Conservation (phyloP, 1,284 basidiomycete genomes). For the Boletus calvinii region DNA sequence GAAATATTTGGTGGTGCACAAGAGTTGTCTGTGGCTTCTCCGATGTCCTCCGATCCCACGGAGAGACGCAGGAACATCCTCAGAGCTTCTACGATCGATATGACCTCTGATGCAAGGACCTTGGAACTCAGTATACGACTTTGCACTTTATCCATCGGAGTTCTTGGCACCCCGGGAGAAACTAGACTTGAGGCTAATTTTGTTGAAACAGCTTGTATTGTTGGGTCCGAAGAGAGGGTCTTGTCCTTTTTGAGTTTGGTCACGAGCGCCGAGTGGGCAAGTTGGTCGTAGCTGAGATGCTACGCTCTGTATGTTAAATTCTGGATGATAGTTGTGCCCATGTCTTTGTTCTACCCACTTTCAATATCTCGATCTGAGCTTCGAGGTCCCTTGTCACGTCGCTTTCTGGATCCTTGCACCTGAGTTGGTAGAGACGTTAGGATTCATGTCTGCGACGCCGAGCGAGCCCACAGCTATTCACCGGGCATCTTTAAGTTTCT, state of each 20-base stretch:
- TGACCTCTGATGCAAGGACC: slow-evolving; percentile 62
- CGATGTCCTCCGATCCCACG: neutral
- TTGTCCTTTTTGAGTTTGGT: slow-evolving; percentile 78
- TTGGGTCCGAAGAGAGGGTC: slow-evolving; percentile 46
- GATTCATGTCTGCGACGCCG: neutral
- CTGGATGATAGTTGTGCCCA: neutral
- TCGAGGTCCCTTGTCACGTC: slow-evolving; percentile 56
- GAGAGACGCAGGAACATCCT: slow-evolving; percentile 43
- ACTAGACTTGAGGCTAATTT: slow-evolving; percentile 41
- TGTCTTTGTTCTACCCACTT: slow-evolving; percentile 44
- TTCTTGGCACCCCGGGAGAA: slow-evolving; percentile 38
- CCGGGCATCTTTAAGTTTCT: slow-evolving; percentile 76
- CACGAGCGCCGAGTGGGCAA: slow-evolving; percentile 62
- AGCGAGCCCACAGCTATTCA: slow-evolving; percentile 31
- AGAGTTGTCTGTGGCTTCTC: neutral
- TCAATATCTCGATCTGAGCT: slow-evolving; percentile 65
- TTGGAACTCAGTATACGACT: slow-evolving; percentile 78
- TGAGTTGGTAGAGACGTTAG: slow-evolving; percentile 22
- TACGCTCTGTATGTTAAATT: slow-evolving; percentile 32
- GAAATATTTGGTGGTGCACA: neutral
- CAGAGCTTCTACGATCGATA: slow-evolving; percentile 51
- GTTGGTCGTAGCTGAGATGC: slow-evolving; percentile 57
- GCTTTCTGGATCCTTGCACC: slow-evolving; percentile 41
- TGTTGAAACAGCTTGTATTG: slow-evolving; percentile 45
- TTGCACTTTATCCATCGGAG: slow-evolving; percentile 60